Evolutionary conservation across 179 eudicot genomes (phyloP).

Genomic region (Amaranthus tricolor): DNA sequence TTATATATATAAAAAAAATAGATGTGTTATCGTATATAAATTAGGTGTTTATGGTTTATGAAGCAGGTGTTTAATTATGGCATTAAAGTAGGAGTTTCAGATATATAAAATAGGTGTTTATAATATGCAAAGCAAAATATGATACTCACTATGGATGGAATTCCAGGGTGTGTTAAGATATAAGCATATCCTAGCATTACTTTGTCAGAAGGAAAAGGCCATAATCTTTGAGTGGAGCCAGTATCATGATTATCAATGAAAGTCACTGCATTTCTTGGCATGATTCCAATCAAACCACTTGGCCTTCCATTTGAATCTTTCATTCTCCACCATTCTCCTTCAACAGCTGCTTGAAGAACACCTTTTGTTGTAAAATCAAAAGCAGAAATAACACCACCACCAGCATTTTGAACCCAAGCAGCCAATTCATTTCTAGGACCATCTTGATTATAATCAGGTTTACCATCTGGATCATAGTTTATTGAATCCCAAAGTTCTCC

Average conservation of each 20-base stretch:
- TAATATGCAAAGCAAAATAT: too few species aligned
- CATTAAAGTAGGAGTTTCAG: too few species aligned
- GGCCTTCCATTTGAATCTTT: constrained; percentile 21
- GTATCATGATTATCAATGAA: constrained; percentile 70
- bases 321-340: constrained; percentile 24
- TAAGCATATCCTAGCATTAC: constrained; percentile 28
- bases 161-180: constrained; percentile 16
- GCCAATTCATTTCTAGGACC: constrained; percentile 19
- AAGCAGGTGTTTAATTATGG: too few species aligned
- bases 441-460: constrained; percentile 20
- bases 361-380: constrained; percentile 25
- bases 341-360: constrained; percentile 20
- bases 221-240: constrained; percentile 47
- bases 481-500: constrained; percentile 21
- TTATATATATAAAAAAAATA: too few species aligned
- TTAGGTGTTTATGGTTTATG: too few species aligned
- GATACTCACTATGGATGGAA: constrained; percentile 34
- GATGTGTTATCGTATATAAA: too few species aligned
- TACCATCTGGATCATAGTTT: constrained; percentile 17
- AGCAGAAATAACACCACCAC: constrained; percentile 11
- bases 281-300: constrained; percentile 17
- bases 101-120: too few species aligned
- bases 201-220: constrained; percentile 56
- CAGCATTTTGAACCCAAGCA: constrained; percentile 17
- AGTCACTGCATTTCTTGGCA: constrained; percentile 13